These are phyloP conservation scores for Leccinum angustisporum DNA, from an alignment of 1,284 basidiomycete genomes.

Conservation along the genomic window DNA sequence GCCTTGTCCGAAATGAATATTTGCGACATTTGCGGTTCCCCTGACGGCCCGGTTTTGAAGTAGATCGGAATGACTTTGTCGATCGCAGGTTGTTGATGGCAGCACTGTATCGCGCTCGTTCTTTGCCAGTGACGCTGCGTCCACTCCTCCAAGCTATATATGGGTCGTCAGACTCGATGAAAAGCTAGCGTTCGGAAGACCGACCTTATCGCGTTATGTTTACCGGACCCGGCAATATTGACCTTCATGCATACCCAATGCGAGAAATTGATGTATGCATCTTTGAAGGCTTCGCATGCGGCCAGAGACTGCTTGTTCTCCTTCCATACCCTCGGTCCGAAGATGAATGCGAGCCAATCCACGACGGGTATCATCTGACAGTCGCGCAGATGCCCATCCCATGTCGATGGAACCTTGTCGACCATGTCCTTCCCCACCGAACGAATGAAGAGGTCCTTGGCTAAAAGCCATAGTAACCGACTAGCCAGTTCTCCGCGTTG, in stretches of 20 bases:
- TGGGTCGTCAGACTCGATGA: not conserved
- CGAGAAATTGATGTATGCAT: conserved; percentile 14
- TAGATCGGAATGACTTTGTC: conserved; percentile 18
- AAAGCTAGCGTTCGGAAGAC: not conserved
- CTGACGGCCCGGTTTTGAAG: conserved; percentile 7
- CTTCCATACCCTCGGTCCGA: conserved; percentile 7
- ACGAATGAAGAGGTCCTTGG: conserved; percentile 2
- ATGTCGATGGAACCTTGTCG: not conserved
- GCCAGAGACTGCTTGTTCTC: not conserved
- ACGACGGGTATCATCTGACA: conserved; percentile 9
- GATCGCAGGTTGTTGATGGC: conserved; percentile 1
- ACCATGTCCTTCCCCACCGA: not conserved
- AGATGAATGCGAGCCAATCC: conserved; percentile 16
- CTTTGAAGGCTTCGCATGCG: not conserved
- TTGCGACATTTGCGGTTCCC: not conserved
- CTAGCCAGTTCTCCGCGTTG: not conserved
- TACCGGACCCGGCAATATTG: not conserved
- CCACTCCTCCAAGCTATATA: not conserved
- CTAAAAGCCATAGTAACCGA: conserved; percentile 9
- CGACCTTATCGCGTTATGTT: not conserved
- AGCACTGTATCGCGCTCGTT: conserved; percentile 14
- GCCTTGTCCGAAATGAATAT: conserved; percentile 3
- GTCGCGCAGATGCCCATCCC: not conserved
- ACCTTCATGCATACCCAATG: conserved; percentile 15
- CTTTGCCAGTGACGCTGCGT: conserved; percentile 9